phyloP scores from a whole-genome alignment of 116 monocot species.

The Phalaenopsis hybrid region DNA sequence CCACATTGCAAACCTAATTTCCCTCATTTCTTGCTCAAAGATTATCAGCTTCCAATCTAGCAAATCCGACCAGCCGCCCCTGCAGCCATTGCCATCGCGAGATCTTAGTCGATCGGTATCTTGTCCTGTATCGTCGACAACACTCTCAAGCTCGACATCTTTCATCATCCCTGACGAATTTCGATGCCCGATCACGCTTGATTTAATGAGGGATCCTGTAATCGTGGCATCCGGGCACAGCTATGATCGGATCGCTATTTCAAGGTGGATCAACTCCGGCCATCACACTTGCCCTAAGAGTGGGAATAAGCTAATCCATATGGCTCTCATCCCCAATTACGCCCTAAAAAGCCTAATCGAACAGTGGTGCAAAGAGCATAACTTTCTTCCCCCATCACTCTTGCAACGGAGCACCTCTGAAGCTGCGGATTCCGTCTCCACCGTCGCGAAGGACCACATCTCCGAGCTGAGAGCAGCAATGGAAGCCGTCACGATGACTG shows the following conservation, averaged over 20 bases:
- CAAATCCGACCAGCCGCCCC: neutral
- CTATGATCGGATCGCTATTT: no score
- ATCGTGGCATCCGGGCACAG: no score
- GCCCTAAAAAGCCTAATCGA: conserved; percentile 25
- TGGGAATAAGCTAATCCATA: conserved; percentile 26
- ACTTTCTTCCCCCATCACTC: conserved; percentile 9
- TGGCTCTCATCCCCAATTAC: conserved; percentile 23
- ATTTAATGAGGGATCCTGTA: no score
- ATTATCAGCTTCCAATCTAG: neutral
- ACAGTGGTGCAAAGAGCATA: conserved; percentile 30
- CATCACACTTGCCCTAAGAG: conserved; percentile 30
- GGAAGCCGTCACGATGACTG: conserved; percentile 32
- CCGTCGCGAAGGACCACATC: conserved; percentile 20
- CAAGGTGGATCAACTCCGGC: conserved; percentile 7
- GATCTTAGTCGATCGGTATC: conserved; percentile 4
- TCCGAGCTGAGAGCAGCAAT: conserved; percentile 16
- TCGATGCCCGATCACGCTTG: no score
- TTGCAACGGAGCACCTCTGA: neutral
- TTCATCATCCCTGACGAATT: neutral
- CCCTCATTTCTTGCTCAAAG: conserved; percentile 8
- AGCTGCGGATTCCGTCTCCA: neutral
- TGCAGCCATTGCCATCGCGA: neutral
- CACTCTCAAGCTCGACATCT: conserved; percentile 4
- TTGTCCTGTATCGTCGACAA: neutral
- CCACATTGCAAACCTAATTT: conserved; percentile 22